phyloP scores from a whole-genome alignment of 768 basidiomycete species.

The Trichaptum fuscoviolaceum region DNA sequence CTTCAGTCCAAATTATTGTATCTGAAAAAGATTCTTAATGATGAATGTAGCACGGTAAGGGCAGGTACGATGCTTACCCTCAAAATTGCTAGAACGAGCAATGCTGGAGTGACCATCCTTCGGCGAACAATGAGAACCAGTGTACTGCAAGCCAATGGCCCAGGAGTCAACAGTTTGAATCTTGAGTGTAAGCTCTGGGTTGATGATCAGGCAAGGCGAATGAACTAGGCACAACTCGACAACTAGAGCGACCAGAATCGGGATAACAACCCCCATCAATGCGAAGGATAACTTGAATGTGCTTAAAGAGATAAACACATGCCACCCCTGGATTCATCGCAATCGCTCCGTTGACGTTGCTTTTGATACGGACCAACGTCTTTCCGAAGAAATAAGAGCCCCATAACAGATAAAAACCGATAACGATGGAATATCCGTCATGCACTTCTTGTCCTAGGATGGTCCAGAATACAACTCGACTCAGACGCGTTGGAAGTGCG shows the following conservation, averaged over 20 bases:
- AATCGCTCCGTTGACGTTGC: conserved; percentile 55
- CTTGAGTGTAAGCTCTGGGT: conserved; percentile 53
- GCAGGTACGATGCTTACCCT: conserved; percentile 36
- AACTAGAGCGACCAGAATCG: conserved; percentile 66
- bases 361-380: conserved; percentile 67
- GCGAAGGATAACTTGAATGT: conserved; percentile 66
- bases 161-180: conserved; percentile 78
- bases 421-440: conserved; percentile 81
- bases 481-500: conserved; percentile 64
- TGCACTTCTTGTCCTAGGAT: too few relatives aligned
- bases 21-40: conserved; percentile 32
- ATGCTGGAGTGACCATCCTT: conserved; percentile 35
- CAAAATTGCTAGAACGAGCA: conserved; percentile 48
- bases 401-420: conserved; percentile 80
- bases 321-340: conserved; percentile 53
- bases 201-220: conserved; percentile 59
- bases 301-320: conserved; percentile 66
- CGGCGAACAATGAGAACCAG: conserved; percentile 49
- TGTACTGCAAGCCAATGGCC: conserved; percentile 74
- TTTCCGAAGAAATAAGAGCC: conserved; percentile 58
- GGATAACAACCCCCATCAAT: conserved; percentile 66
- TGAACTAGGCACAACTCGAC: conserved; percentile 78
- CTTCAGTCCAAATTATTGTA: conserved; percentile 66
- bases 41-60: conserved; percentile 11
- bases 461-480: too few relatives aligned